Evolutionary conservation across 2,329 filamentous ascomycete species (phyloP), one percentile per base, ranked within the genome.

Genomic region (Gliomastix tumulicola): DNA sequence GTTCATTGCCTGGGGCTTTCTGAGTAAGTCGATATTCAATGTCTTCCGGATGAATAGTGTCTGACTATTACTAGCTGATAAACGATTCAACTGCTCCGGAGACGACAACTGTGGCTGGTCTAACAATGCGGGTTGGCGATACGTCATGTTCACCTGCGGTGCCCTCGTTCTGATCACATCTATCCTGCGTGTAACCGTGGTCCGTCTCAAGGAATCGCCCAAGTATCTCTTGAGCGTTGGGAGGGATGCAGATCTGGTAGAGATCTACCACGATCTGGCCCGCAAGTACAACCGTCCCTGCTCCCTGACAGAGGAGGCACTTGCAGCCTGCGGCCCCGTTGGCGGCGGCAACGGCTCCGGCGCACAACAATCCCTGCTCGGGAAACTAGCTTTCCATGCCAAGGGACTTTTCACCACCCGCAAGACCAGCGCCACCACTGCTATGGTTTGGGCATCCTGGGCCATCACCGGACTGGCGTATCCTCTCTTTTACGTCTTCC

Each of bases 401-500:
- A 60, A 63, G 12, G 79, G 79, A 3, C 66, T 85, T 1, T 84
- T 79, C 44, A 57, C 63, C 0, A 82, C 79, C 0, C 68, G 54
- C 34, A 67, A 64, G 37, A 71, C 83, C 28, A 74, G 58, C 1
- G 49, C 76, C 3, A 76, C 71, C 0, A 84, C 79, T 0, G 46
- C 60, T 0, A 54, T 84, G 34, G 74, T 84, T 43, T 82, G 77
- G 74, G 50, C 79, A 7, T 78, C 72, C 1, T 85, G 81, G 81
- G 63, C 71, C 0, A 54, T 79, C 4, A 79, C 82, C 32, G 79
- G 79, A 3, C 66, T 84, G 0, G 79, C 76, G 2, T 84, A 83
- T 47, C 80, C 81, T 0, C 62, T 85, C 0, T 85, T 80, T 57
- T 79, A 82, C 44, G 76, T 83, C 38, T 85, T 84, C 51, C 58